These are phyloP conservation scores for Russula abietina DNA, from an alignment of 768 basidiomycete genomes.

Conservation along the genomic window DNA sequence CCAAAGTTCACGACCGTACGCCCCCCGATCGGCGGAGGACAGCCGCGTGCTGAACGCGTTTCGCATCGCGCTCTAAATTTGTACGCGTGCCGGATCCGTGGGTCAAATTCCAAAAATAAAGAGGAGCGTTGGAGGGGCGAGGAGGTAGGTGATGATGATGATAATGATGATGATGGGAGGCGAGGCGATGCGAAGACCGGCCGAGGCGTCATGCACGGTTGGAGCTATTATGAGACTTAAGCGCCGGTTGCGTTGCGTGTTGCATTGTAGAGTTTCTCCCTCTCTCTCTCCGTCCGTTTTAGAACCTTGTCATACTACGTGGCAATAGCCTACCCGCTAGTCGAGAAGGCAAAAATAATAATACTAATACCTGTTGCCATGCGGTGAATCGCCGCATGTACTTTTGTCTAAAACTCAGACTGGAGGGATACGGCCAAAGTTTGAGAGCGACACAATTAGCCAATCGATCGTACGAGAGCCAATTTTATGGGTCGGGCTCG, in stretches of 20 bases:
- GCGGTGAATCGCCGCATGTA: neutral
- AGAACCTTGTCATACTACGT: constrained; percentile 12
- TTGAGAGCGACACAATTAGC: neutral
- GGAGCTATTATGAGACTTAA: neutral
- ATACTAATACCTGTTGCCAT: constrained; percentile 7
- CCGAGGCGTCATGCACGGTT: neutral
- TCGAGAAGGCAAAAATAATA: constrained; percentile 6
- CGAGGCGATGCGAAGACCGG: neutral
- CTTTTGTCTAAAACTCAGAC: neutral
- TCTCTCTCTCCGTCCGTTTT: neutral
- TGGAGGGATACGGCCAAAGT: neutral
- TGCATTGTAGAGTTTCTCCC: constrained; percentile 10
- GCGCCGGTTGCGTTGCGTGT: neutral
- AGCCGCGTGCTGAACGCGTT: constrained; percentile 34
- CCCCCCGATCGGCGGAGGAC: constrained; percentile 33
- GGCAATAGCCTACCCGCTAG: constrained; percentile 7
- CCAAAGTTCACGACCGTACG: constrained; percentile 26
- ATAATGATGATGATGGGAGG: too few relatives aligned
- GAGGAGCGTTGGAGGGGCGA: neutral
- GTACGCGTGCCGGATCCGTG: neutral
- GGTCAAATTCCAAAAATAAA: constrained; percentile 13
- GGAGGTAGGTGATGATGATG: neutral
- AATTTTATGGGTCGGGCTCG: neutral
- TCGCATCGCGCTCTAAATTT: constrained; percentile 30
- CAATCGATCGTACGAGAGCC: neutral